Evolutionary conservation across 129 eudicot genomes (phyloP).

Genomic region (Escallonia herrerae): DNA sequence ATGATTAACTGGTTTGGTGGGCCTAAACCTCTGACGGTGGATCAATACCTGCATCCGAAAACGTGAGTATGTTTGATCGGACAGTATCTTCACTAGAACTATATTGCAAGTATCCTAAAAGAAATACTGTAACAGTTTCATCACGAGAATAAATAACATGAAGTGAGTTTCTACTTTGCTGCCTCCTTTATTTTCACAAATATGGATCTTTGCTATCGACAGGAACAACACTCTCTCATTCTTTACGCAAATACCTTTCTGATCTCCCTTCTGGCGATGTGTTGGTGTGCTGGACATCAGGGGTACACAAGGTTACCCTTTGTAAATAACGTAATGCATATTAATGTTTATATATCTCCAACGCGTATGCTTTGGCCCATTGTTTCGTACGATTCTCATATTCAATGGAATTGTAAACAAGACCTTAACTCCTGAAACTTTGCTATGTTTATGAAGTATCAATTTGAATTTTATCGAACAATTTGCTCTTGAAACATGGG

Average conservation of each 20-base stretch:
- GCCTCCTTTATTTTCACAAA: conserved; percentile 5
- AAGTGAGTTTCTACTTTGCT: not conserved
- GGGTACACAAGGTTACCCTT: not conserved
- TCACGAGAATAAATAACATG: conserved; percentile 5
- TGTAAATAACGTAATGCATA: conserved; percentile 14
- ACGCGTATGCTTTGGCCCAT: conserved; percentile 5
- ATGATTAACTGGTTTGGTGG: conserved; percentile 89
- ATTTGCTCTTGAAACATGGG: too few species aligned
- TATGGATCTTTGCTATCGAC: conserved; percentile 24
- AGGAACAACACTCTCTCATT: conserved; percentile 27
- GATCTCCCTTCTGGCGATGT: conserved; percentile 11
- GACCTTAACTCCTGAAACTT: not conserved
- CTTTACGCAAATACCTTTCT: conserved; percentile 13
- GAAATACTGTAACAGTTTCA: not conserved
- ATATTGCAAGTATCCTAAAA: not conserved
- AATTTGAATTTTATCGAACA: too few species aligned
- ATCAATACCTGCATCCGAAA: conserved; percentile 54
- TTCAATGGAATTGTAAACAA: conserved; percentile 19
- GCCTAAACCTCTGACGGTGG: conserved; percentile 88
- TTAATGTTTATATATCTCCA: not conserved
- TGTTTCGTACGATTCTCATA: conserved; percentile 4
- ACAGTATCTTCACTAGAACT: too few species aligned
- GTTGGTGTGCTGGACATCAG: not conserved
- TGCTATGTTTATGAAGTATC: too few species aligned
- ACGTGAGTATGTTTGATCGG: conserved; percentile 38